These are phyloP conservation scores for Globisporangium radiosum DNA, from an alignment of 352 stramenopile genomes.

Conservation along the genomic window DNA sequence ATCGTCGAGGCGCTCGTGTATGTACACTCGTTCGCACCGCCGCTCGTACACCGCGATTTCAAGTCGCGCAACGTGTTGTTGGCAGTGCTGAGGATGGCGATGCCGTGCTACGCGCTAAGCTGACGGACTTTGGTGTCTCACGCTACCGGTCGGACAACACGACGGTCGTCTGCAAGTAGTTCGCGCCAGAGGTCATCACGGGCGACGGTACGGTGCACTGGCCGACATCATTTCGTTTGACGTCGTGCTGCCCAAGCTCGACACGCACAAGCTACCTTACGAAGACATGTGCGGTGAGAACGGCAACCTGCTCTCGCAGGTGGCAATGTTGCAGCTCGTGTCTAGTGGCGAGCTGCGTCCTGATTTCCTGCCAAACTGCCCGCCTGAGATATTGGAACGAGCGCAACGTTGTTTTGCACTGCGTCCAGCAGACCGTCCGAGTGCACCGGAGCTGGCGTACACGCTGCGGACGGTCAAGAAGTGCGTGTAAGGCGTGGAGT, in stretches of 20 bases:
- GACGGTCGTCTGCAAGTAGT: conserved; percentile 53
- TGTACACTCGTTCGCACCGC: conserved; percentile 16
- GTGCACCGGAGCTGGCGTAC: neutral
- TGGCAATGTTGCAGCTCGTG: conserved; percentile 42
- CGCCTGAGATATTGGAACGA: neutral
- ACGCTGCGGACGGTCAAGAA: neutral
- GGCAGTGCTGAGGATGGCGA: conserved; percentile 16
- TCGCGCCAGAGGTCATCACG: conserved; percentile 49
- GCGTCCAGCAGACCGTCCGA: conserved; percentile 1
- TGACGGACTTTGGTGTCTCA: conserved; percentile 56
- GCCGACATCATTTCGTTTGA: conserved; percentile 61
- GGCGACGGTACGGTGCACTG: conserved; percentile 37
- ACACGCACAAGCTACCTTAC: conserved; percentile 48
- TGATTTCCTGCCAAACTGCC: neutral
- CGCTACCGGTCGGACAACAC: conserved; percentile 30
- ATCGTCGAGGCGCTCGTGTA: conserved; percentile 14
- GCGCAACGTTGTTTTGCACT: neutral
- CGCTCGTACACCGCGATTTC: conserved; percentile 1
- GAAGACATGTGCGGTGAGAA: conserved; percentile 26
- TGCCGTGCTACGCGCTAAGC: conserved; percentile 22
- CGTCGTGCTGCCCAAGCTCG: conserved; percentile 46
- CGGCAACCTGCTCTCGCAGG: conserved; percentile 29
- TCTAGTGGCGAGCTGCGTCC: conserved; percentile 3
- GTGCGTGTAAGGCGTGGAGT: neutral
- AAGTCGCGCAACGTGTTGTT: neutral